phyloP scores from a whole-genome alignment of 2,329 filamentous ascomycete genomes.

The Venturia aucupariae region DNA sequence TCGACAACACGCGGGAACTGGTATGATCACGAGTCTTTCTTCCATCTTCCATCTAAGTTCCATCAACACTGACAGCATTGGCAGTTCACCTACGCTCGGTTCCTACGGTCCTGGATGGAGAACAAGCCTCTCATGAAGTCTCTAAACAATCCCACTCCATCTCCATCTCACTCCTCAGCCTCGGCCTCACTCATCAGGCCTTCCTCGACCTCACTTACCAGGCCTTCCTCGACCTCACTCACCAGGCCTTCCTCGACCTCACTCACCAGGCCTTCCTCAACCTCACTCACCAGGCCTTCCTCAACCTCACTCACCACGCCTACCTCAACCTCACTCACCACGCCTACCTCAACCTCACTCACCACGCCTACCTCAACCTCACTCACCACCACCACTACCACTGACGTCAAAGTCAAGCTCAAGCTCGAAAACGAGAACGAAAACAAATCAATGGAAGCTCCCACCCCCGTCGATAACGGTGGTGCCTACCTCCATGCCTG shows the following conservation, averaged over 20 bases:
- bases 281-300: background rate
- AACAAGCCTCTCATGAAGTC: slow-evolving; percentile 1
- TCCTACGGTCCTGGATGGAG: background rate
- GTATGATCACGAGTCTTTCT: background rate
- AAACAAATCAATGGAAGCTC: background rate
- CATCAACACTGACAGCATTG: background rate
- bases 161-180: too few species aligned
- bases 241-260: too few species aligned
- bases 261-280: too few species aligned
- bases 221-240: too few species aligned
- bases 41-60: background rate
- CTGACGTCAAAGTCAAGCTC: background rate
- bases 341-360: background rate
- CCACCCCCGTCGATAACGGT: background rate
- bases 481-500: background rate
- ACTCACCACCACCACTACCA: background rate
- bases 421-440: too few species aligned
- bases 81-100: slow-evolving; percentile 1
- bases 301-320: background rate
- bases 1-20: background rate
- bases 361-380: background rate
- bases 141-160: background rate
- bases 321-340: background rate
- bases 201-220: too few species aligned
- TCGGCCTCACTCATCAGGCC: too few species aligned